Evolutionary conservation across 2,329 filamentous ascomycete species (phyloP).

Genomic region (Aspergillus floridensis): DNA sequence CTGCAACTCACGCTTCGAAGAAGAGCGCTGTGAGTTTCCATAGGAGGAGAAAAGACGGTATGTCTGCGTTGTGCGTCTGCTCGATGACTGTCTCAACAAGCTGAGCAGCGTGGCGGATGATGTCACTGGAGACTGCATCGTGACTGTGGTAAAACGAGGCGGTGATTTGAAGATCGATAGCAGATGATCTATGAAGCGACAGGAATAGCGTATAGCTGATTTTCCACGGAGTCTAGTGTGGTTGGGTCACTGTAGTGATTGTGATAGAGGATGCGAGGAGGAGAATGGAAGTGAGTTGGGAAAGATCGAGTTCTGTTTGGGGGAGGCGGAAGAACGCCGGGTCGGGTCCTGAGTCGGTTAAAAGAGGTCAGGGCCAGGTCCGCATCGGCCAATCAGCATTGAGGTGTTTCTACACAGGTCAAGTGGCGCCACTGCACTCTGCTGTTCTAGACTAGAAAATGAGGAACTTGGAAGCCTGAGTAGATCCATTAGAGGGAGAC

Average conservation of each 20-base stretch:
- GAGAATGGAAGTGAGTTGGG: constrained; percentile 14
- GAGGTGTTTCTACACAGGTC: constrained; percentile 39
- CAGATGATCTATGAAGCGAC: constrained; percentile 16
- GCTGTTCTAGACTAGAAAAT: constrained; percentile 1
- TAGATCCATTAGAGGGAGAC: background rate
- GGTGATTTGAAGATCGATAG: constrained; percentile 7
- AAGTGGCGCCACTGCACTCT: constrained; percentile 29
- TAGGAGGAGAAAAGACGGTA: constrained; percentile 50
- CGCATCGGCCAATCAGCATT: constrained; percentile 37
- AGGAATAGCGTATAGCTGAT: constrained; percentile 10
- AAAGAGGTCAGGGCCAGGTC: constrained; percentile 18
- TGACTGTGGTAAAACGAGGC: constrained; percentile 30
- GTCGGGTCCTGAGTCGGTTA: constrained; percentile 23
- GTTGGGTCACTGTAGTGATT: constrained; percentile 6
- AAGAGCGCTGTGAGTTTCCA: constrained; percentile 45
- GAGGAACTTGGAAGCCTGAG: too few relatives aligned
- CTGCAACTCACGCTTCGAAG: constrained; percentile 58
- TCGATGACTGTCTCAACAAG: constrained; percentile 37
- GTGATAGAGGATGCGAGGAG: constrained; percentile 1
- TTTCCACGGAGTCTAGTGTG: constrained; percentile 7
- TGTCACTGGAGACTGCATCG: constrained; percentile 43
- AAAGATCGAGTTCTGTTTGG: constrained; percentile 21
- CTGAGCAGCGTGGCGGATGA: constrained; percentile 46
- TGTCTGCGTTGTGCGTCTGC: constrained; percentile 40
- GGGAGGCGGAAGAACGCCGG: constrained; percentile 20